phyloP scores from a whole-genome alignment of 2,329 filamentous ascomycete species.

The Colletotrichum caudatum region DNA sequence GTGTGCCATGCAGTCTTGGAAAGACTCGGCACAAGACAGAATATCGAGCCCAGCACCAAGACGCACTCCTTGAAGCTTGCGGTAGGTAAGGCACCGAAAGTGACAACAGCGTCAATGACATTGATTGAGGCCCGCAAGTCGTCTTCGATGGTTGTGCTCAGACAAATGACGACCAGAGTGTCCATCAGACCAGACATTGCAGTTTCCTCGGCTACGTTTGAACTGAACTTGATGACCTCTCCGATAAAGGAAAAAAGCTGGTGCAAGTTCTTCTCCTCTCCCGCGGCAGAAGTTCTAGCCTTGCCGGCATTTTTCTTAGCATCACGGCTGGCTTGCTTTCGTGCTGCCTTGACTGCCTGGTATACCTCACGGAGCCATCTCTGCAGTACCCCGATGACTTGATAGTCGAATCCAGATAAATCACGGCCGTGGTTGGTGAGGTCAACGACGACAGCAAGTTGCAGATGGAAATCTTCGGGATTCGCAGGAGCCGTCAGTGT shows the following conservation, averaged over 20 bases:
- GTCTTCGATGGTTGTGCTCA: constrained; percentile 71
- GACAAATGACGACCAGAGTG: constrained; percentile 74
- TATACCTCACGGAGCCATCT: constrained; percentile 71
- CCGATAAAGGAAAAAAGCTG: constrained; percentile 74
- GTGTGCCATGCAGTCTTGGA: constrained; percentile 77
- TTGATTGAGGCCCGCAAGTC: constrained; percentile 76
- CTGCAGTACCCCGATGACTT: constrained; percentile 72
- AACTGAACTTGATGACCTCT: constrained; percentile 81
- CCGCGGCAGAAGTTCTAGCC: constrained; percentile 55
- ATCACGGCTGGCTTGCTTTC: constrained; percentile 60
- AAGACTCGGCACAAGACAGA: constrained; percentile 71
- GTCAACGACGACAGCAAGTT: constrained; percentile 72
- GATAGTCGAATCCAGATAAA: constrained; percentile 75
- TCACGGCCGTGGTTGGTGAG: constrained; percentile 72
- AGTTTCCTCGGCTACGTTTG: constrained; percentile 73
- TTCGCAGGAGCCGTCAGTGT: constrained; percentile 68
- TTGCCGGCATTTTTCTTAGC: constrained; percentile 54
- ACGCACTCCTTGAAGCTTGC: constrained; percentile 74
- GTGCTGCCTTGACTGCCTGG: constrained; percentile 62
- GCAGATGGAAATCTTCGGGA: constrained; percentile 74
- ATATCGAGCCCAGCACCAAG: constrained; percentile 78
- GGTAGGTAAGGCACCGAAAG: constrained; percentile 76
- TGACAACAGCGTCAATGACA: constrained; percentile 78
- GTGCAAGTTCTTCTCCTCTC: constrained; percentile 72
- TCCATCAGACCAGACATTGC: constrained; percentile 72